A percentile compares a stretch with the other conserved stretches of the same genome.
Evolutionary conservation across 495 filamentous ascomycete species (phyloP).

Genomic region (Astrocystis sublimbata): DNA sequence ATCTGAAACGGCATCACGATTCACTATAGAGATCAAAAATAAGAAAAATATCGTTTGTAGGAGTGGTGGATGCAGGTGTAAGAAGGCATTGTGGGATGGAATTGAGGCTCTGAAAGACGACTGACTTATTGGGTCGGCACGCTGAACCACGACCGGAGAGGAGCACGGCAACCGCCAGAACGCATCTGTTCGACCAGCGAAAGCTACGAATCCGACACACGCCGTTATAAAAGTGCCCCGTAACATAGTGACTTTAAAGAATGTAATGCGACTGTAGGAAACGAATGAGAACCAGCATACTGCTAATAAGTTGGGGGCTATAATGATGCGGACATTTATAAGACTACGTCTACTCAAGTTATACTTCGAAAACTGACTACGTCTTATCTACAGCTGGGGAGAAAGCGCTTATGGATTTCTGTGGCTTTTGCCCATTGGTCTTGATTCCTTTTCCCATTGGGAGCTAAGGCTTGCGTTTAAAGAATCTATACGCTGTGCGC

Average conservation of each 20-base stretch:
- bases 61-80: neutral
- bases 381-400: neutral
- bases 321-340: neutral
- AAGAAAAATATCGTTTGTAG: neutral
- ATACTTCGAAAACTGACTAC: too few relatives aligned
- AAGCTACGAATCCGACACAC: neutral
- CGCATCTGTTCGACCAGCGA: conserved; percentile 10
- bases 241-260: neutral
- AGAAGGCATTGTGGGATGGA: conserved; percentile 51
- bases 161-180: conserved; percentile 30
- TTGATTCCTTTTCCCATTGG: neutral
- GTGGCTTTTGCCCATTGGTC: neutral
- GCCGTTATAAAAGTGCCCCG: neutral
- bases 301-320: neutral
- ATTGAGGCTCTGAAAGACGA: conserved; percentile 62
- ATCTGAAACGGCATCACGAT: too few relatives aligned
- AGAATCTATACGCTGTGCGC: neutral
- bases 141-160: conserved; percentile 43
- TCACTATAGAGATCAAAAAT: conserved; percentile 18
- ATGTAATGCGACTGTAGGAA: neutral
- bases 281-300: too few relatives aligned
- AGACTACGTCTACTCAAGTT: too few relatives aligned
- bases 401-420: neutral
- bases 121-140: conserved; percentile 68
- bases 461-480: neutral